These are phyloP conservation scores for Neonectria hederae DNA, from an alignment of 2,329 filamentous ascomycete genomes.

Conservation along the genomic window DNA sequence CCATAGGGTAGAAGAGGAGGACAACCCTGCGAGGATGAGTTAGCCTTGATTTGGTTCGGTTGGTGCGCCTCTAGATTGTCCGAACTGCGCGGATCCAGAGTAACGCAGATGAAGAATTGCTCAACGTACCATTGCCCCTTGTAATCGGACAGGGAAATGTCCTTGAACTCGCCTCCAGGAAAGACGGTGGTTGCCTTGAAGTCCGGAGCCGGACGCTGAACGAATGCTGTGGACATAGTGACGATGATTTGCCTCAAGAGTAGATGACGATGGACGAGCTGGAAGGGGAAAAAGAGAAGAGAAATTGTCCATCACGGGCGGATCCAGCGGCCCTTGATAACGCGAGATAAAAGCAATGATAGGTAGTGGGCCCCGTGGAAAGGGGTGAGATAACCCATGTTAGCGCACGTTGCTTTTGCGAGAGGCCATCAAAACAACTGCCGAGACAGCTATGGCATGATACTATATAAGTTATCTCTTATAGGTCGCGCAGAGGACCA, in stretches of 20 bases:
- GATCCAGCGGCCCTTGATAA: not conserved
- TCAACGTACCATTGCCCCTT: constrained; percentile 56
- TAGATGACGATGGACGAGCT: not conserved
- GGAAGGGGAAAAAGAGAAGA: not conserved
- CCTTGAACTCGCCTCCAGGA: constrained; percentile 58
- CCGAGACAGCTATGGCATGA: not conserved
- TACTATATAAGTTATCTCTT: not conserved
- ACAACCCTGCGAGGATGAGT: constrained; percentile 58
- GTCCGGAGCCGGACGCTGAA: constrained; percentile 59
- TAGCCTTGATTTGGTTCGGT: not conserved
- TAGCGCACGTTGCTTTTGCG: constrained; percentile 1
- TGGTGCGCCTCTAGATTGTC: not conserved
- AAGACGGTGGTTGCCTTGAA: constrained; percentile 62
- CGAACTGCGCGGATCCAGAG: too few species aligned
- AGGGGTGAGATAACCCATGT: constrained; percentile 3
- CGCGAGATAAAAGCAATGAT: not conserved
- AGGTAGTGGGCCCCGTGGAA: not conserved
- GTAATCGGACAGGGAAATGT: constrained; percentile 56
- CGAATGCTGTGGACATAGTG: constrained; percentile 56
- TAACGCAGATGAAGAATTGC: not conserved
- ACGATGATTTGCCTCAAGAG: not conserved
- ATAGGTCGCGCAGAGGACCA: not conserved
- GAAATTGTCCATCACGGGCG: not conserved
- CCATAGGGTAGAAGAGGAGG: constrained; percentile 73
- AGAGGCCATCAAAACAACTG: not conserved